These are phyloP conservation scores for Rasamsonia emersonii DNA, from an alignment of 2,329 filamentous ascomycete genomes.

Conservation along the genomic window DNA sequence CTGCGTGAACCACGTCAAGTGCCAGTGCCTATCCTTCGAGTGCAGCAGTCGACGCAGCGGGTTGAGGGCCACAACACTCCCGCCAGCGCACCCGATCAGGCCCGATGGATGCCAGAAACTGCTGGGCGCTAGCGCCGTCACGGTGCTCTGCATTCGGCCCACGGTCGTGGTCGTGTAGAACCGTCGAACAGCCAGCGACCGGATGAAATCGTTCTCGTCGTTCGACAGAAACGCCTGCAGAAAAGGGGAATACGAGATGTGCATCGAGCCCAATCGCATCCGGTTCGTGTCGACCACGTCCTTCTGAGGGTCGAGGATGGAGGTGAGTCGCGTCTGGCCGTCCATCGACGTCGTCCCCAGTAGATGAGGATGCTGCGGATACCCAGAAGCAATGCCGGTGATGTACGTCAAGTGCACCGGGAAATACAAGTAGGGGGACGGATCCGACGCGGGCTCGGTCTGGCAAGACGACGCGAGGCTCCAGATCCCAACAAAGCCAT, in stretches of 20 bases:
- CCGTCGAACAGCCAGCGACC: constrained; percentile 42
- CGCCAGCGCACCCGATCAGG: constrained; percentile 44
- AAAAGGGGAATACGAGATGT: constrained; percentile 48
- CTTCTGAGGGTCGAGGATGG: constrained; percentile 40
- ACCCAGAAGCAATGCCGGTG: constrained; percentile 38
- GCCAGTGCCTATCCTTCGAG: constrained; percentile 42
- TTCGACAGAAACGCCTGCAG: constrained; percentile 45
- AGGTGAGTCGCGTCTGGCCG: constrained; percentile 47
- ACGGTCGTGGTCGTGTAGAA: constrained; percentile 44
- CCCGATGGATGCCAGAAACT: constrained; percentile 44
- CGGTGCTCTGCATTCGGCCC: constrained; percentile 36
- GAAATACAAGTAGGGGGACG: constrained; percentile 28
- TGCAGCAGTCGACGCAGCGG: constrained; percentile 44
- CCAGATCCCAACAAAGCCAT: constrained; percentile 50
- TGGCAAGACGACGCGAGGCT: constrained; percentile 25
- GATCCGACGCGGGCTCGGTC: constrained; percentile 9
- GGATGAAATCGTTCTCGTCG: constrained; percentile 47
- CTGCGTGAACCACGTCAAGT: constrained; percentile 51
- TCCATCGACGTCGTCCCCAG: constrained; percentile 46
- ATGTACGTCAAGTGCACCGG: constrained; percentile 30
- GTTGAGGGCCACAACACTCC: constrained; percentile 44
- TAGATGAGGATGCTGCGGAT: constrained; percentile 45
- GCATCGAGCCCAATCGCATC: constrained; percentile 40
- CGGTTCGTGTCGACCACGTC: constrained; percentile 41
- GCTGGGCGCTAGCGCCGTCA: constrained; percentile 25